These are phyloP conservation scores for Flagelloscypha sp. DNA, from an alignment of 768 basidiomycete genomes.

Conservation along the genomic window DNA sequence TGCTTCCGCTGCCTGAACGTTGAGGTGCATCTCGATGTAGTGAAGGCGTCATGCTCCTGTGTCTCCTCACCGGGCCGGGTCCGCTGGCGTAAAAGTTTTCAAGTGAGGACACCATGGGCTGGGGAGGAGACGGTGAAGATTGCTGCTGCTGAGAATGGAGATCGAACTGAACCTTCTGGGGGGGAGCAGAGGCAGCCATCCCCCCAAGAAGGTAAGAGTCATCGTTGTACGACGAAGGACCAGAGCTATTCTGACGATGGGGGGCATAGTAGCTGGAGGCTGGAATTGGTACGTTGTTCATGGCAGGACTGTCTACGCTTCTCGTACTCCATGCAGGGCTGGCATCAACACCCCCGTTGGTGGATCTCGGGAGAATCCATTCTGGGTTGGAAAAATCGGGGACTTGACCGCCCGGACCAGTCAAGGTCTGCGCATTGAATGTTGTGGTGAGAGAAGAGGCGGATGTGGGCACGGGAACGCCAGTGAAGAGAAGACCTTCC, in stretches of 20 bases:
- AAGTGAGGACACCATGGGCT: conserved; percentile 9
- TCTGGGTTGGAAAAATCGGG: too few species aligned
- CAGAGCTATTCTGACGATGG: too few species aligned
- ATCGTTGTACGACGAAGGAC: too few species aligned
- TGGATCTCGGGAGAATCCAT: too few species aligned
- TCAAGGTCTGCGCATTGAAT: too few species aligned
- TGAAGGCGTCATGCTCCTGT: conserved; percentile 73
- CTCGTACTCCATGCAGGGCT: too few species aligned
- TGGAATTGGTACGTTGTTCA: too few species aligned
- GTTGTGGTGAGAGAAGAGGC: conserved; percentile 6
- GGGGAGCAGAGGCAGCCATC: conserved; percentile 17
- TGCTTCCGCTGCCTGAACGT: conserved; percentile 24
- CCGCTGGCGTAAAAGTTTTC: conserved; percentile 18
- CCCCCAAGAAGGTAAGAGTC: conserved; percentile 43
- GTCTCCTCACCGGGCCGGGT: conserved; percentile 57
- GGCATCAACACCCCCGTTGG: too few species aligned
- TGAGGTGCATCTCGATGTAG: conserved; percentile 43
- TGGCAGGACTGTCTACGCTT: too few species aligned
- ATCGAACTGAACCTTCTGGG: conserved; percentile 1
- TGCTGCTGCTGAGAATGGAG: not conserved
- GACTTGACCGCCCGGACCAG: too few species aligned
- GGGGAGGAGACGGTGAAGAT: conserved; percentile 13
- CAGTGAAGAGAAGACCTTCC: too few species aligned
- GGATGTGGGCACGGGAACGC: conserved; percentile 34
- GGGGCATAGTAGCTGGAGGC: too few species aligned